A percentile compares a stretch with the other conserved stretches of the same genome.
These are phyloP conservation scores for Rugosomyces carneus DNA, from an alignment of 1,284 basidiomycete species.

Conservation along the genomic window DNA sequence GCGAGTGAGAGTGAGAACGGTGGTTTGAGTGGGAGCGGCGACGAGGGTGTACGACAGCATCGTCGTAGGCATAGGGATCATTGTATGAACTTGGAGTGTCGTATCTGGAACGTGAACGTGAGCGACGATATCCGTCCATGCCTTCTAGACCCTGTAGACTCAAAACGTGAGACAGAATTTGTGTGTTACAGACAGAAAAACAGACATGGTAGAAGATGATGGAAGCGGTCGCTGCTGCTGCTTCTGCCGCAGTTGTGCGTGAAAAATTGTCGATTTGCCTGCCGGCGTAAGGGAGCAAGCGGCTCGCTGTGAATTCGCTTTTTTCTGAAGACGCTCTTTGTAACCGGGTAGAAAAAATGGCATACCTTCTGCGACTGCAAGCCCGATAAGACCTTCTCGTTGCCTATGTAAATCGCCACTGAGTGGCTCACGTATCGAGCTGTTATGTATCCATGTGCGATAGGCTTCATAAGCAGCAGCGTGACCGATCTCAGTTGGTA, in stretches of 20 bases:
- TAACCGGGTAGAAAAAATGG: background rate
- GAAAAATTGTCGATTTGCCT: slow-evolving; percentile 37
- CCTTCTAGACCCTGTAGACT: slow-evolving; percentile 27
- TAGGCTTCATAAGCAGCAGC: slow-evolving; percentile 68
- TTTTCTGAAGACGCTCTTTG: background rate
- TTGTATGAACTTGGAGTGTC: slow-evolving; percentile 22
- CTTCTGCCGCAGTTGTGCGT: slow-evolving; percentile 42
- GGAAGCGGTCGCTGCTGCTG: slow-evolving; percentile 53
- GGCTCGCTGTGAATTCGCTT: slow-evolving; percentile 26
- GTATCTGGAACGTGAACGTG: slow-evolving; percentile 29
- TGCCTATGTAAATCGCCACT: slow-evolving; percentile 48
- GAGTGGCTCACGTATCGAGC: slow-evolving; percentile 45
- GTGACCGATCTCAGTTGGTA: slow-evolving; percentile 52
- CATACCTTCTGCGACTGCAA: slow-evolving; percentile 58
- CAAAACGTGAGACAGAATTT: slow-evolving; percentile 8
- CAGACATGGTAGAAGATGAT: slow-evolving; percentile 41
- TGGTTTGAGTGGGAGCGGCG: slow-evolving; percentile 27
- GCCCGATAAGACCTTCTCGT: slow-evolving; percentile 52
- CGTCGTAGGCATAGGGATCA: slow-evolving; percentile 33
- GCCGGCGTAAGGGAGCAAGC: slow-evolving; percentile 40
- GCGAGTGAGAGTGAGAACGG: slow-evolving; percentile 21
- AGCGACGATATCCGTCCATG: slow-evolving; percentile 24
- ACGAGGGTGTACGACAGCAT: slow-evolving; percentile 25
- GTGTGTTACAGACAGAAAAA: background rate
- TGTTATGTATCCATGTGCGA: slow-evolving; percentile 54